Percentiles rank a stretch among this genome's conserved stretches.
These are phyloP conservation scores for Scleroderma citrinum DNA, from an alignment of 768 basidiomycete genomes.

Conservation along the genomic window DNA sequence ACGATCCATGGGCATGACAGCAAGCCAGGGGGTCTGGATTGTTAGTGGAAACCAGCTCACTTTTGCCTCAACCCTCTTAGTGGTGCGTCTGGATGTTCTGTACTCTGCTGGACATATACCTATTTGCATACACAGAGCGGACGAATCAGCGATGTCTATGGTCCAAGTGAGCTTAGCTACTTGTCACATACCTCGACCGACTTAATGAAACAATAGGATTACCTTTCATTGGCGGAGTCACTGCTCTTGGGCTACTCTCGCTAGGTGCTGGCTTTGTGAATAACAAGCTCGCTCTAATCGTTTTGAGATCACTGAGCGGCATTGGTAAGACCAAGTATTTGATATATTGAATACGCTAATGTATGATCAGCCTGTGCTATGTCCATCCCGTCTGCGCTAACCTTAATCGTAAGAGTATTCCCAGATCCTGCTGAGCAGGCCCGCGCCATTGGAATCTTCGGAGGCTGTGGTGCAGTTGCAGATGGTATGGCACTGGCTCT, in stretches of 20 bases:
- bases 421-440: conserved; percentile 42
- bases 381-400: conserved; percentile 46
- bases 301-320: conserved; percentile 48
- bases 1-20: conserved; percentile 12
- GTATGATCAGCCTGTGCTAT: conserved; percentile 35
- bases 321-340: conserved; percentile 24
- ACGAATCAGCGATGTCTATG: conserved; percentile 34
- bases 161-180: conserved; percentile 29
- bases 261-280: conserved; percentile 42
- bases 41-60: conserved; percentile 37
- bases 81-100: conserved; percentile 10
- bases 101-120: neutral
- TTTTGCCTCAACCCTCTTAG: conserved; percentile 36
- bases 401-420: conserved; percentile 45
- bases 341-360: conserved; percentile 1
- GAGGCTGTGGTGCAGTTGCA: conserved; percentile 40
- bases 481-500: conserved; percentile 28
- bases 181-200: neutral
- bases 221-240: conserved; percentile 38
- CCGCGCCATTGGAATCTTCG: conserved; percentile 42
- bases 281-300: conserved; percentile 41
- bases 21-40: conserved; percentile 32
- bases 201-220: conserved; percentile 23
- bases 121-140: conserved; percentile 30
- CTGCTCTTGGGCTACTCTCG: conserved; percentile 37